Evolutionary conservation across 495 filamentous ascomycete species (phyloP).

Genomic region (Penicillium tannophilum): DNA sequence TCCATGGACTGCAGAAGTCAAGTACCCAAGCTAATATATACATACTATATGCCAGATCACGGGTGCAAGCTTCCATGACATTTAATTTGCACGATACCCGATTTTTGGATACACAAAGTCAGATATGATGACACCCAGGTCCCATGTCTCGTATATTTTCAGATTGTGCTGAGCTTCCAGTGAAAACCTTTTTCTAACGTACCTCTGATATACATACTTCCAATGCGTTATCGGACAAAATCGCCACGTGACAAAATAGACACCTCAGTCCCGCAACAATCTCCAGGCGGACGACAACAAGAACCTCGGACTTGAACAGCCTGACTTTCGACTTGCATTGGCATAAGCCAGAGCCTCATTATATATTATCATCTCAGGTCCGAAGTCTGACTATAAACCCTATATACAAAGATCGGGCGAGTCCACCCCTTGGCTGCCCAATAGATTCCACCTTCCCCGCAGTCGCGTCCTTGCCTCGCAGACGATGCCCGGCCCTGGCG

Average conservation of each 20-base stretch:
- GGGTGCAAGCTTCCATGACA: too few species aligned
- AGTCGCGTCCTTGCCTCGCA: constrained; percentile 38
- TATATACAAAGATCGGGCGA: not conserved
- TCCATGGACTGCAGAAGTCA: too few species aligned
- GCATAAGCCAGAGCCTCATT: not conserved
- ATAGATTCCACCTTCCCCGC: constrained; percentile 37
- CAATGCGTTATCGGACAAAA: not conserved
- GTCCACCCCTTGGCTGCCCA: not conserved
- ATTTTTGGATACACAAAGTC: too few species aligned
- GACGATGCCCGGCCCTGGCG: constrained; percentile 42
- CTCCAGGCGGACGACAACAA: constrained; percentile 7
- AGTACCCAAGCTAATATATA: too few species aligned
- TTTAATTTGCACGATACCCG: too few species aligned
- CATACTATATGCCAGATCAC: too few species aligned
- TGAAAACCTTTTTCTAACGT: too few species aligned
- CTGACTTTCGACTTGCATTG: constrained; percentile 2
- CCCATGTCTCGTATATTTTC: too few species aligned
- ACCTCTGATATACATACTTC: too few species aligned
- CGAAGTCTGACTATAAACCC: not conserved
- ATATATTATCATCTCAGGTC: not conserved
- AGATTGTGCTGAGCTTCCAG: too few species aligned
- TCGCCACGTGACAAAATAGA: constrained; percentile 16
- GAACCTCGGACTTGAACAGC: not conserved
- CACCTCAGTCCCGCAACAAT: constrained; percentile 13
- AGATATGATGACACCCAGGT: too few species aligned